phyloP scores from a whole-genome alignment of 805 yeast genomes.

The Yamadazyma phyllophila region DNA sequence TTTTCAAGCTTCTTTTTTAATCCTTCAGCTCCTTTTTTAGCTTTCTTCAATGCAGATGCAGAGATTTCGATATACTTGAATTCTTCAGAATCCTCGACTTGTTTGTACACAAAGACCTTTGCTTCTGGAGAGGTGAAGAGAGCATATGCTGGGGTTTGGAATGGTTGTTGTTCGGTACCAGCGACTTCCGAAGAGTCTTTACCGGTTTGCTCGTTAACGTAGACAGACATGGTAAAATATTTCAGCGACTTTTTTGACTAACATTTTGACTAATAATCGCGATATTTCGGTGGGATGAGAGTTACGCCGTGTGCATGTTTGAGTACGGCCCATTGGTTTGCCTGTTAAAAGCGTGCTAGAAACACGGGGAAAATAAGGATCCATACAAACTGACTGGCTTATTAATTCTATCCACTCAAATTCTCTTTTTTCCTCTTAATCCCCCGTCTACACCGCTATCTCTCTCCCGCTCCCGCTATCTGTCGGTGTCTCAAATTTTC shows the following conservation, averaged over 20 bases:
- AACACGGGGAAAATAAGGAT: no score
- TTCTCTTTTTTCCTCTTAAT: background rate
- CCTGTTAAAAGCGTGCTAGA: no score
- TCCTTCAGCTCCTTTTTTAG: conserved; percentile 93
- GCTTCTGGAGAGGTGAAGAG: conserved; percentile 51
- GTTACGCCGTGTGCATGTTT: background rate
- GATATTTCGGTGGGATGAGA: background rate
- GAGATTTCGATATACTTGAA: conserved; percentile 72
- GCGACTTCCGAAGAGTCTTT: conserved; percentile 48
- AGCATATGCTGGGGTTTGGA: conserved; percentile 82
- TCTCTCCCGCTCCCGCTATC: background rate
- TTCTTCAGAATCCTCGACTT: conserved; percentile 49
- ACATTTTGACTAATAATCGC: background rate
- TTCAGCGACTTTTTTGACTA: conserved; percentile 1
- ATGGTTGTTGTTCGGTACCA: conserved; percentile 73
- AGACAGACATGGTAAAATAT: conserved; percentile 40
- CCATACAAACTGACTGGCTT: no score
- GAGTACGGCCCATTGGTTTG: no score
- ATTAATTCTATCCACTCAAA: no score
- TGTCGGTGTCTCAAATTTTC: background rate
- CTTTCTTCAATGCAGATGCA: conserved; percentile 91
- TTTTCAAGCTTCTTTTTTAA: conserved; percentile 78
- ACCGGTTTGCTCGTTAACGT: conserved; percentile 75
- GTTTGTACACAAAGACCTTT: conserved; percentile 59
- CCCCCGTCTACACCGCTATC: background rate